Percentiles rank a stretch among this genome's conserved stretches.
These are phyloP conservation scores for Solanum ahanhuiri DNA, from an alignment of 257 asterid genomes.

Conservation along the genomic window DNA sequence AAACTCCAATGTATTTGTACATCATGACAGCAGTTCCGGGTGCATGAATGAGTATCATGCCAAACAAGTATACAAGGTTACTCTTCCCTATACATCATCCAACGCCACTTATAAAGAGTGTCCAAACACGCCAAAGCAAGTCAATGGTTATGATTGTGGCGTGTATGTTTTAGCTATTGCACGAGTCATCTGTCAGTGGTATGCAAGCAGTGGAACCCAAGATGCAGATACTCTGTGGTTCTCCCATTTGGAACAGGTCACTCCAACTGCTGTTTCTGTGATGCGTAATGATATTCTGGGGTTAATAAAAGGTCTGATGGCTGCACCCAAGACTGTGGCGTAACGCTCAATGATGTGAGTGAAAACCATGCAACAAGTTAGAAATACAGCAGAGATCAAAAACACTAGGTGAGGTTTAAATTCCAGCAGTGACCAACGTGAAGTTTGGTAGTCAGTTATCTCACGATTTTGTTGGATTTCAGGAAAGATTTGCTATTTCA, in stretches of 20 bases:
- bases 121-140: slow-evolving; percentile 34
- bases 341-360: background rate
- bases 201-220: slow-evolving; percentile 12
- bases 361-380: background rate
- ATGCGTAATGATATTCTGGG: slow-evolving; percentile 52
- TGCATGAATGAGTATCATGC: slow-evolving; percentile 32
- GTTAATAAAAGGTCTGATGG: slow-evolving; percentile 40
- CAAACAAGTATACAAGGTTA: slow-evolving; percentile 29
- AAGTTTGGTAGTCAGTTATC: background rate
- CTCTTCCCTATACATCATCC: slow-evolving; percentile 13
- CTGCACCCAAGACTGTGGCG: background rate
- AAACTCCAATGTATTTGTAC: slow-evolving; percentile 42
- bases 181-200: slow-evolving; percentile 51
- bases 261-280: slow-evolving; percentile 28
- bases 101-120: slow-evolving; percentile 28
- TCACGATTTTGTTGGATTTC: background rate
- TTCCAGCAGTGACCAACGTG: background rate
- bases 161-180: slow-evolving; percentile 62
- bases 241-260: slow-evolving; percentile 33
- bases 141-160: slow-evolving; percentile 74
- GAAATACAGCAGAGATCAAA: background rate
- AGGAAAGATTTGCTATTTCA: background rate
- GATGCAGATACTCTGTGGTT: slow-evolving; percentile 38
- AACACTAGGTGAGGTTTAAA: background rate
- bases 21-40: slow-evolving; percentile 50